Conservation (phyloP, 106 monocot species). For the Dendrobium catenatum region DNA sequence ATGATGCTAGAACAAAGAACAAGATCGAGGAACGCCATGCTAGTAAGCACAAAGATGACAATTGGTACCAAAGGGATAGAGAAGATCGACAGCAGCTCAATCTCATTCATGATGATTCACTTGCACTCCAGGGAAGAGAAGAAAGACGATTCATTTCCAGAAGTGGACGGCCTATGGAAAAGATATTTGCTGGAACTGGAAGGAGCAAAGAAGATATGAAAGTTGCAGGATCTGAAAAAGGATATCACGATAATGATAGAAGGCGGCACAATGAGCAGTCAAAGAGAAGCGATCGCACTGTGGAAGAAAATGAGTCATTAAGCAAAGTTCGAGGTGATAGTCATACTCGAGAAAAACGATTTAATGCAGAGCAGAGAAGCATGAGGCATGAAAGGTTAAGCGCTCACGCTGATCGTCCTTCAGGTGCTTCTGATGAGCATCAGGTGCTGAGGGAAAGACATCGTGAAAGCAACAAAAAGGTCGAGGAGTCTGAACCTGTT, state of each 20-base stretch:
- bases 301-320: constrained; percentile 23
- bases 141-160: constrained; percentile 27
- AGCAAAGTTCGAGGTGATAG: constrained; percentile 36
- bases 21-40: constrained; percentile 46
- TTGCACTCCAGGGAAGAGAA: constrained; percentile 50
- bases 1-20: constrained; percentile 33
- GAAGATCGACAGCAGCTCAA: constrained; percentile 64
- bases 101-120: constrained; percentile 41
- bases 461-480: constrained; percentile 43
- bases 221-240: constrained; percentile 32
- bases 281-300: constrained; percentile 28
- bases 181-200: constrained; percentile 26
- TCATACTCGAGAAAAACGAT: constrained; percentile 31
- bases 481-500: constrained; percentile 28
- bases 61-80: constrained; percentile 53
- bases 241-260: constrained; percentile 31
- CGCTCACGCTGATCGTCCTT: constrained; percentile 18
- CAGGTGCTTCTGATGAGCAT: constrained; percentile 23
- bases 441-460: constrained; percentile 34
- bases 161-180: constrained; percentile 26
- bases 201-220: constrained; percentile 47
- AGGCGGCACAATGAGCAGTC: constrained; percentile 30
- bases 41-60: constrained; percentile 62
- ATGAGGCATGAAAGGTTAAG: constrained; percentile 42
- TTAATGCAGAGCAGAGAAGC: constrained; percentile 25